Percentiles rank a stretch among this genome's conserved stretches.
Conservation (phyloP, 768 basidiomycete genomes). For the Rhizopogon sp. region DNA sequence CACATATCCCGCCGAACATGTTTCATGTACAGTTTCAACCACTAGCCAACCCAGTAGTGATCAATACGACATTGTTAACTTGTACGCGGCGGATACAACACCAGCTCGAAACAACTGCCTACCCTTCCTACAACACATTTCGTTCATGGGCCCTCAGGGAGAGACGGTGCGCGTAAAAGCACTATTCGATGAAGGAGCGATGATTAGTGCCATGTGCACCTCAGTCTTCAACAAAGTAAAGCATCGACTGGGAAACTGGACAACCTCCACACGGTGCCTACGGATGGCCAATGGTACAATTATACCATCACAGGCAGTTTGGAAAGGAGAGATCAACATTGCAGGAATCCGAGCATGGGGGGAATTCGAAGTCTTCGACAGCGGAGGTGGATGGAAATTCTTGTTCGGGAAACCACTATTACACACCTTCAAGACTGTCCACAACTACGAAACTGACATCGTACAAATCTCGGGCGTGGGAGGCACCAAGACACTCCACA, state of each 20-base stretch:
- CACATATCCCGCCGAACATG: neutral
- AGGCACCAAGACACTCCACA: neutral
- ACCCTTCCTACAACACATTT: neutral
- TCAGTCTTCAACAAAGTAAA: neutral
- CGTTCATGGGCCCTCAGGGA: neutral
- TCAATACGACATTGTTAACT: neutral
- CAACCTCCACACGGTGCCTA: constrained; percentile 14
- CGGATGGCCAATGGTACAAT: constrained; percentile 30
- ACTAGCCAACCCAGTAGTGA: too few relatives aligned
- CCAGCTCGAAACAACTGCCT: too few relatives aligned
- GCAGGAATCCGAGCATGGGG: neutral
- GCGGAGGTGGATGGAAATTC: constrained; percentile 24
- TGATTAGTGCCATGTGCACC: constrained; percentile 22
- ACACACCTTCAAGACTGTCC: constrained; percentile 13
- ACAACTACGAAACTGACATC: constrained; percentile 17
- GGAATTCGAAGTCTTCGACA: constrained; percentile 12
- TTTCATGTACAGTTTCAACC: too few relatives aligned
- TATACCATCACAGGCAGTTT: constrained; percentile 5
- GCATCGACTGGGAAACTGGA: constrained; percentile 5
- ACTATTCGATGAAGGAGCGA: constrained; percentile 27
- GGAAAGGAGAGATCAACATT: constrained; percentile 1
- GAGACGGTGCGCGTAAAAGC: neutral
- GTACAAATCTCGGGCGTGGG: too few relatives aligned
- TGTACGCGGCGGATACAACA: neutral
- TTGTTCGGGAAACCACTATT: constrained; percentile 28